Evolutionary conservation across 305 asterid species (phyloP), one percentile per base, ranked within the genome.

Genomic region (Fraxinus dipetala): DNA sequence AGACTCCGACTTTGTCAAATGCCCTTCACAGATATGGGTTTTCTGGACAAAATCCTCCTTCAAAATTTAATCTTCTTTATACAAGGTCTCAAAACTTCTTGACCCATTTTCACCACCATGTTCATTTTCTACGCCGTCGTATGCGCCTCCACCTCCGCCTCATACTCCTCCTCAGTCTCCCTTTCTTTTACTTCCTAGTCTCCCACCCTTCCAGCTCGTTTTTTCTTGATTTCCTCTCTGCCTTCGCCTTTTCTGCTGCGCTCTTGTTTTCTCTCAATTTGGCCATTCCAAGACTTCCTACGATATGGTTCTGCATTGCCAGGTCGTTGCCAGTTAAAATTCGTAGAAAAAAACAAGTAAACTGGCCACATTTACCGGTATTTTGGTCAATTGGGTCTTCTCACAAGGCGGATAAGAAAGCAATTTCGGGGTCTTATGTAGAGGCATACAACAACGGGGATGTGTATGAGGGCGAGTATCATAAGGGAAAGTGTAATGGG

Each of bases 381-480:
- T 92, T 94, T 85, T 95, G 98, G 99, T 92, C 99, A 1, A 95
- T 95, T 34, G 98, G 98, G 61, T 88, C 97, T 0, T 78, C 95
- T 72, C 90, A 87, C 0, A 91, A 92, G 81, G 76, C 86, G 0
- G 98, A 95, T 76, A 93, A 91, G 8, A 90, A 84, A 84, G 81
- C 87, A 1, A 89, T 90, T 43, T 92, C 97, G 0, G 99, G 98
- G 78, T 94, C 91, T 79, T 93, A 84, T 85, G 98, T 95, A 81
- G 96, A 95, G 85, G 97, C 97, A 0, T 95, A 91, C 51, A 90
- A 93, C 84, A 95, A 95, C 38, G 98, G 99, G 56, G 99, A 95
- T 88, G 98, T 95, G 72, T 95, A 92, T 20, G 99, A 95, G 89
- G 98, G 99, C 4, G 98, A 95, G 87, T 95, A 93, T 84, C 96